Conservation (phyloP, 1,284 basidiomycete genomes). For the Ceratobasidium sp. region DNA sequence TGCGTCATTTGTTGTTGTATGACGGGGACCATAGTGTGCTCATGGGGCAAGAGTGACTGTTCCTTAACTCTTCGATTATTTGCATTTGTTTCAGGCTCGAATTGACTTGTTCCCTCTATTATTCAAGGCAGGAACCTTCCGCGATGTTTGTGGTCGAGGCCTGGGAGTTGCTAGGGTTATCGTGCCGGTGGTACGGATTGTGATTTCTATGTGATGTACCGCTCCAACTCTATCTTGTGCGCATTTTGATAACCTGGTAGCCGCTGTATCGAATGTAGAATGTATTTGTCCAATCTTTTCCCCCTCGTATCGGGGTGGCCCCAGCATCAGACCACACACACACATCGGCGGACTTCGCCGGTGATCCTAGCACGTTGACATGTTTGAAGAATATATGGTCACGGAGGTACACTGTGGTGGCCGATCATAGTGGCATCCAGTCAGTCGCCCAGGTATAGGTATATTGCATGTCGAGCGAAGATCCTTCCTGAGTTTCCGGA, state of each 20-base stretch:
- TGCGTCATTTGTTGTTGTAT: no score
- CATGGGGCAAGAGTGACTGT: not conserved
- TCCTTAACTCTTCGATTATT: conserved; percentile 16
- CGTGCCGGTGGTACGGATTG: not conserved
- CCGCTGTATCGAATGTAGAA: conserved; percentile 41
- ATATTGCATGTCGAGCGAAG: no score
- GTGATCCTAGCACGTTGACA: no score
- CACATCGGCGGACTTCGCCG: no score
- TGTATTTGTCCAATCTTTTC: conserved; percentile 7
- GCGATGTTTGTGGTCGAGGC: conserved; percentile 10
- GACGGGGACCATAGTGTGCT: not conserved
- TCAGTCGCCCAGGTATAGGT: no score
- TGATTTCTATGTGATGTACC: conserved; percentile 40
- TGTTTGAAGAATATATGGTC: no score
- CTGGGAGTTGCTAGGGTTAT: not conserved
- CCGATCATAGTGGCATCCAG: no score
- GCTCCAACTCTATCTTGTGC: conserved; percentile 8
- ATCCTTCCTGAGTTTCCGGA: no score
- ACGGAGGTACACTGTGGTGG: no score
- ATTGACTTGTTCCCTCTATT: conserved; percentile 33
- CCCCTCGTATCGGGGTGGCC: no score
- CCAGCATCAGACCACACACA: no score
- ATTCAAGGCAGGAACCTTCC: conserved; percentile 7
- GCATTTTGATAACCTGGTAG: conserved; percentile 21
- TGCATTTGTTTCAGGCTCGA: conserved; percentile 13